Evolutionary conservation across 768 basidiomycete species (phyloP), one percentile per base, ranked within the genome.

Genomic region (Leccinum subgranulosum): DNA sequence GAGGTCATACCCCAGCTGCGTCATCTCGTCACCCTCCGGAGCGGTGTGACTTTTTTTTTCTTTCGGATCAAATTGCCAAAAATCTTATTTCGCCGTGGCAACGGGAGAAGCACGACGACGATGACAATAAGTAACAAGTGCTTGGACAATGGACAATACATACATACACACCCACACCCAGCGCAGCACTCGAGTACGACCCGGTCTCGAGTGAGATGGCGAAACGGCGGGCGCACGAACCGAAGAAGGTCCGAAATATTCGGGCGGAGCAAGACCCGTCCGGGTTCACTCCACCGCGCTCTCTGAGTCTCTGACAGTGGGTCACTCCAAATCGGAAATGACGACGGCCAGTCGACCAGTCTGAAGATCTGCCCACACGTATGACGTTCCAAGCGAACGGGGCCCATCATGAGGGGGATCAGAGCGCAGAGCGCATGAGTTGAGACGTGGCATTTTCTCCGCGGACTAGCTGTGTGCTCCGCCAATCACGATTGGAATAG

Each of bases 1-100:
- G 39, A n/a, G 39, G 39, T 41, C 39, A n/a, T 65, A 62, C 69
- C 68, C 69, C 69, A 53, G 60, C 53, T 72, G 69, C 69, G 71
- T 72, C 71, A 70, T 70, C 15, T 56, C 28, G 63, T 43, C 17
- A 11, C 29, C 17, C 39, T 23, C 25, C 36, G 36, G 36, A 39
- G 14, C 36, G 17, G 36, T 41, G 39, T n/a, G n/a, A 41, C 39
- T n/a, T 39, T 39, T 49, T 28, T 29, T 17, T 31, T 50, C 19
- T 55, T 48, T 60, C 71, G 69, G 71, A 70, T 71, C 71, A 70
- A 55, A 58, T 21, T 7, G 46, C 34, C 29, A 25, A 29, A 23
- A 63, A 70, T 68, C 66, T 68, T 67, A 71, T 69, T 61, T 59
- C 53, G 49, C 62, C 56, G 46, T 61, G 55, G 46, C 54, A 62